phyloP scores from a whole-genome alignment of 2,329 filamentous ascomycete species.

The Juglanconis sp. region DNA sequence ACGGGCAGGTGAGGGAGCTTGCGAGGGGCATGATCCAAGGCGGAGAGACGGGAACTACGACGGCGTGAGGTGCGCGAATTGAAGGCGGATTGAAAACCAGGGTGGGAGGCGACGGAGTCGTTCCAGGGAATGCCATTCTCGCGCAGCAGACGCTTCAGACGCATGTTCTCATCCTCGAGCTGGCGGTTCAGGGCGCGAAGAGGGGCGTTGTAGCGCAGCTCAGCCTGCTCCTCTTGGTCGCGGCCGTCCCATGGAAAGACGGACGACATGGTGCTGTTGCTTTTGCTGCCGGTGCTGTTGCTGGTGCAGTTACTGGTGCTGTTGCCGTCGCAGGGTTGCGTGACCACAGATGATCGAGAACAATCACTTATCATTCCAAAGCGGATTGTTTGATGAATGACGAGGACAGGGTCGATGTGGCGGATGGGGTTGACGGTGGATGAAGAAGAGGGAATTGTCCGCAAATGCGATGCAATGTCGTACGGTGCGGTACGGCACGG shows the following conservation, averaged over 20 bases:
- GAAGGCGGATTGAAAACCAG: conserved; percentile 31
- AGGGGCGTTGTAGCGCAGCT: conserved; percentile 45
- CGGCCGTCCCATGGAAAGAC: conserved; percentile 46
- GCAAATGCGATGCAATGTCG: not conserved
- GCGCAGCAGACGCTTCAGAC: conserved; percentile 49
- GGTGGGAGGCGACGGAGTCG: conserved; percentile 28
- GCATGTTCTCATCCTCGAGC: conserved; percentile 47
- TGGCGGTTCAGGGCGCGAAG: conserved; percentile 44
- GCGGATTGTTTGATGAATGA: not conserved
- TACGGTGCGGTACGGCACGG: not conserved
- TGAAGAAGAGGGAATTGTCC: not conserved
- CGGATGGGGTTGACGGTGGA: not conserved
- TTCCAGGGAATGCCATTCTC: conserved; percentile 53
- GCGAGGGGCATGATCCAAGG: conserved; percentile 17
- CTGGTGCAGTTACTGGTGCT: not conserved
- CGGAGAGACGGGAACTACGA: conserved; percentile 26
- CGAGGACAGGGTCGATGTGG: not conserved
- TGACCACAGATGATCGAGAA: not conserved
- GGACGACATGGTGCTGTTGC: not conserved
- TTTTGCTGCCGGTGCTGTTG: not conserved
- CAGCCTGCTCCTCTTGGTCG: conserved; percentile 50
- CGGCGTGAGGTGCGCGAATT: conserved; percentile 20
- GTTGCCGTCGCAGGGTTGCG: not conserved
- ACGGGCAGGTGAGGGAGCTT: conserved; percentile 44
- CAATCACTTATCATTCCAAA: not conserved